Evolutionary conservation across 345 rosid genomes (phyloP).

Genomic region (Salix caprea): DNA sequence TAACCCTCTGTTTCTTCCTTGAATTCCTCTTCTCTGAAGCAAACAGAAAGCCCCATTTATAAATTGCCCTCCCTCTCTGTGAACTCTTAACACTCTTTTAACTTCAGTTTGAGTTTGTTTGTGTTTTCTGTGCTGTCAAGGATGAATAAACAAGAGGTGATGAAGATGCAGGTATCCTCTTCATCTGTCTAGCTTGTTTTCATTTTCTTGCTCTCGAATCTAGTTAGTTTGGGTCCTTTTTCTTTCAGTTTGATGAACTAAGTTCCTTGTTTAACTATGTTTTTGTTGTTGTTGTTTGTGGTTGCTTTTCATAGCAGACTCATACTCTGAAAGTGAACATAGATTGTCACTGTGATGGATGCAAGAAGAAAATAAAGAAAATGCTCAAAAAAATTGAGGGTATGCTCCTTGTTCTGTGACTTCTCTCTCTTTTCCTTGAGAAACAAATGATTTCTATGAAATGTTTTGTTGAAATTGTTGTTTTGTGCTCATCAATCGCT

Average conservation of each 20-base stretch:
- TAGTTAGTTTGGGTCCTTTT: conserved; percentile 7
- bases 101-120: neutral
- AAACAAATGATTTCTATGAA: neutral
- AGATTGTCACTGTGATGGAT: conserved; percentile 81
- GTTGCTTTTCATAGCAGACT: conserved; percentile 46
- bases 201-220: neutral
- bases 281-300: neutral
- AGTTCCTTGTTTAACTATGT: neutral
- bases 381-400: conserved; percentile 76
- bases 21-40: neutral
- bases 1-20: conserved; percentile 12
- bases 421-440: neutral
- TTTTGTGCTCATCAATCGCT: neutral
- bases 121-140: neutral
- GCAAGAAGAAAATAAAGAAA: conserved; percentile 77
- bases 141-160: conserved; percentile 69
- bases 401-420: conserved; percentile 11
- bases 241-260: neutral
- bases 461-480: neutral
- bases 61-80: conserved; percentile 4
- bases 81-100: neutral
- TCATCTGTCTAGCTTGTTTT: neutral
- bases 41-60: neutral
- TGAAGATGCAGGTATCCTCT: conserved; percentile 70
- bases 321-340: conserved; percentile 82